Conservation (phyloP, 2,329 filamentous ascomycete species). For the Meredithiella fracta region DNA sequence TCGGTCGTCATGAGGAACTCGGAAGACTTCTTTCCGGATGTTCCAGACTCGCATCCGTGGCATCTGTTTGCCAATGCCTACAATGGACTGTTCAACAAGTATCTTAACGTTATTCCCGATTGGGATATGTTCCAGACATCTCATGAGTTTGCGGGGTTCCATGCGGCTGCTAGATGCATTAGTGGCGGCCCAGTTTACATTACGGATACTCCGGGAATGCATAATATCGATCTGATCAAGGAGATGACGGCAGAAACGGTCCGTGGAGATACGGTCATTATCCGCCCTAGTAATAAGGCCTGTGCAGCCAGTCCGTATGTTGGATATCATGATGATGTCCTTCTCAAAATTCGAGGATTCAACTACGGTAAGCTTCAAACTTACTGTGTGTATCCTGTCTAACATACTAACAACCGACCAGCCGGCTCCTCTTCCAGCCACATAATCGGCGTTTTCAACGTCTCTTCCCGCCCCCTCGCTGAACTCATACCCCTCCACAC, state of each 20-base stretch:
- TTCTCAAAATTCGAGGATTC: constrained; percentile 68
- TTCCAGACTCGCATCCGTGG: constrained; percentile 73
- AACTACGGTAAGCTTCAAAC: constrained; percentile 35
- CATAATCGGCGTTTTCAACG: constrained; percentile 75
- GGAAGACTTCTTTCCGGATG: constrained; percentile 79
- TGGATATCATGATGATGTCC: constrained; percentile 51
- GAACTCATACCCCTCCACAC: constrained; percentile 54
- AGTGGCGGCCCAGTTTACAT: constrained; percentile 89
- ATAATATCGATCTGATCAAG: constrained; percentile 56
- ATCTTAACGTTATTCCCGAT: constrained; percentile 76
- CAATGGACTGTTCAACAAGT: constrained; percentile 65
- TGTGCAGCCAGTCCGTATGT: constrained; percentile 59
- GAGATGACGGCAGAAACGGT: constrained; percentile 67
- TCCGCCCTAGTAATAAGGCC: constrained; percentile 61
- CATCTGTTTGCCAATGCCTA: constrained; percentile 91
- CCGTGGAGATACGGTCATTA: constrained; percentile 57
- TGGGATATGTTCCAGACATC: constrained; percentile 56
- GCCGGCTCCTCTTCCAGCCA: constrained; percentile 50
- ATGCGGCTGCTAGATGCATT: constrained; percentile 77
- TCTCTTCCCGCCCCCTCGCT: constrained; percentile 42
- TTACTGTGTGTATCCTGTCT: not conserved
- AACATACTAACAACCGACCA: constrained; percentile 16
- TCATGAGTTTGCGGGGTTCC: constrained; percentile 58
- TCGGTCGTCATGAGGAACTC: constrained; percentile 68
- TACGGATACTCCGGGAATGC: constrained; percentile 72